Conservation (phyloP, 2,329 filamentous ascomycete species). For the Aspergillus quadrilineatus region DNA sequence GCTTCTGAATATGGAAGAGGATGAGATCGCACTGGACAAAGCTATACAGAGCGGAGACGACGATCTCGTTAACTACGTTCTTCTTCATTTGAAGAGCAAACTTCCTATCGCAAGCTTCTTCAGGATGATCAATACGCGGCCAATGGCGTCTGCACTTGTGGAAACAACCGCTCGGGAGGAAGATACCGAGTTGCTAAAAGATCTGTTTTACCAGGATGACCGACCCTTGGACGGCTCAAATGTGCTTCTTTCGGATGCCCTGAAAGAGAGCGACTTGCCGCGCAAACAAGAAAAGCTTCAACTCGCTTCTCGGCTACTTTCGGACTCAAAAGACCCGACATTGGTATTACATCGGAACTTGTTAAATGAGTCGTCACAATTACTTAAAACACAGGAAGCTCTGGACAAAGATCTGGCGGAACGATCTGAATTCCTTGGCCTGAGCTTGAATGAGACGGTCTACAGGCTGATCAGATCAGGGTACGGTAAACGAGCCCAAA, state of each 20-base stretch:
- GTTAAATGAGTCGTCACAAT: constrained; percentile 74
- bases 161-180: constrained; percentile 79
- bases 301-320: constrained; percentile 77
- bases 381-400: constrained; percentile 81
- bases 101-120: constrained; percentile 90
- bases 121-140: constrained; percentile 80
- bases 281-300: constrained; percentile 81
- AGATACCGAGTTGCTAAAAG: constrained; percentile 80
- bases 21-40: constrained; percentile 91
- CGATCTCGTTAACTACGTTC: constrained; percentile 85
- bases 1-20: constrained; percentile 91
- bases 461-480: constrained; percentile 82
- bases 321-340: constrained; percentile 76
- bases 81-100: constrained; percentile 85
- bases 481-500: constrained; percentile 80
- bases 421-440: constrained; percentile 65
- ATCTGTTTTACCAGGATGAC: constrained; percentile 97
- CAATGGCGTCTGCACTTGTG: constrained; percentile 82
- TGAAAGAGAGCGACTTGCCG: constrained; percentile 68
- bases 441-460: constrained; percentile 88
- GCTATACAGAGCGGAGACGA: constrained; percentile 94
- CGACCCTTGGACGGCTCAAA: constrained; percentile 83
- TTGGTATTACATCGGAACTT: constrained; percentile 66
- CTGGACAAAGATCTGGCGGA: constrained; percentile 79
- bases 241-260: constrained; percentile 79